Conservation (phyloP, 2,329 filamentous ascomycete genomes). For the Paecilomyces fulvus region DNA sequence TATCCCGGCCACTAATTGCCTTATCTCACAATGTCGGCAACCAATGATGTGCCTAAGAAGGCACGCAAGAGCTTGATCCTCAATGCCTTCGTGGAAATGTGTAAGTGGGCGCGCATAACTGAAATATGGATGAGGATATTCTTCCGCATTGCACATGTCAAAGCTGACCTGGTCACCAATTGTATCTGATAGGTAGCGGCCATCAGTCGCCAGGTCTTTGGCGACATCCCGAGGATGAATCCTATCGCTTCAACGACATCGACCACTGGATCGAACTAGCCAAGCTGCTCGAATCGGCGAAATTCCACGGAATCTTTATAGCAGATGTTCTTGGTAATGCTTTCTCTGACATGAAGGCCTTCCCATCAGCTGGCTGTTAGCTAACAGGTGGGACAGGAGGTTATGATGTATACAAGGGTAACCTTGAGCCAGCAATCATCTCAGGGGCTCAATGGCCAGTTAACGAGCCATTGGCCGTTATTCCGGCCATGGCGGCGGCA, state of each 20-base stretch:
- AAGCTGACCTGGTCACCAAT: not conserved
- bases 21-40: constrained; percentile 6
- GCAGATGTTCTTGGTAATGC: constrained; percentile 51
- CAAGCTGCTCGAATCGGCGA: constrained; percentile 51
- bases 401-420: constrained; percentile 61
- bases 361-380: constrained; percentile 10
- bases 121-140: not conserved
- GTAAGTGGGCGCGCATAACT: constrained; percentile 17
- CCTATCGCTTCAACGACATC: constrained; percentile 52
- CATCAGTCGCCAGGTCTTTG: constrained; percentile 52
- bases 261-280: constrained; percentile 55
- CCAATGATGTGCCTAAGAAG: constrained; percentile 12
- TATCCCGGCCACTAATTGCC: not conserved
- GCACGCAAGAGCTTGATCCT: constrained; percentile 41
- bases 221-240: constrained; percentile 57
- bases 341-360: not conserved
- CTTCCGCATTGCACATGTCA: not conserved
- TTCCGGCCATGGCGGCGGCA: constrained; percentile 60
- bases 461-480: constrained; percentile 57
- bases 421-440: constrained; percentile 51
- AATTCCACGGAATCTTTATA: constrained; percentile 60
- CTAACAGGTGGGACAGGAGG: constrained; percentile 37
- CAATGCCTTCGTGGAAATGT: constrained; percentile 45
- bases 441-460: constrained; percentile 63
- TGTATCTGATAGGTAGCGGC: constrained; percentile 30